These are phyloP conservation scores for Leccinum pachyderme DNA, from an alignment of 1,284 basidiomycete genomes.

Conservation along the genomic window DNA sequence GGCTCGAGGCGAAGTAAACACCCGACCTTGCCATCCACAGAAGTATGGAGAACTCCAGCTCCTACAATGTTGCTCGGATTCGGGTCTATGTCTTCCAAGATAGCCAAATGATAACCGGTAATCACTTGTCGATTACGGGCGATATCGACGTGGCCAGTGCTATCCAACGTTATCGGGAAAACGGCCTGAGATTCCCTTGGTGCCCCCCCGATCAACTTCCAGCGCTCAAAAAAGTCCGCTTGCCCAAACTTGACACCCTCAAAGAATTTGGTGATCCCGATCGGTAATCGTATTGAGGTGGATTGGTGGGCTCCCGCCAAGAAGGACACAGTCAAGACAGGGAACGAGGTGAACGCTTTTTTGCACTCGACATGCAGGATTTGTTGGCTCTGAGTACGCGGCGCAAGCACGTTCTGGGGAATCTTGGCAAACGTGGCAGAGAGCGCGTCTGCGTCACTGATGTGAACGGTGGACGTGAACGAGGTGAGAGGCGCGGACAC, in stretches of 20 bases:
- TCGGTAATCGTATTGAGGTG: conserved; percentile 81
- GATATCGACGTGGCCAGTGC: conserved; percentile 71
- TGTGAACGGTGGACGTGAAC: conserved; percentile 82
- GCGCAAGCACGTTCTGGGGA: conserved; percentile 73
- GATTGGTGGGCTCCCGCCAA: conserved; percentile 90
- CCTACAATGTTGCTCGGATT: conserved; percentile 88
- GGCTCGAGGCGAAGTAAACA: conserved; percentile 93
- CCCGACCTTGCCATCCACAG: conserved; percentile 87
- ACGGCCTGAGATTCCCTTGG: conserved; percentile 90
- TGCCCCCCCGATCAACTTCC: conserved; percentile 95
- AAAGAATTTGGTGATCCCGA: conserved; percentile 89
- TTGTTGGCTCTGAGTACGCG: conserved; percentile 90
- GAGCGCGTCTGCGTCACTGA: conserved; percentile 72
- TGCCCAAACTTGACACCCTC: conserved; percentile 86
- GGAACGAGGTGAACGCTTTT: conserved; percentile 74
- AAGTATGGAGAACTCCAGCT: conserved; percentile 91
- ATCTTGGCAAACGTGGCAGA: conserved; percentile 87
- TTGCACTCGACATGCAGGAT: conserved; percentile 94
- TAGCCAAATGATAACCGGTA: conserved; percentile 70
- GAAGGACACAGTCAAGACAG: conserved; percentile 88
- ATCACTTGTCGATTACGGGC: conserved; percentile 74
- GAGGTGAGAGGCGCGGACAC: conserved; percentile 82
- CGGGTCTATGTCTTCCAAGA: conserved; percentile 81
- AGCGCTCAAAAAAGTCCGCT: conserved; percentile 94
- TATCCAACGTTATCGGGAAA: conserved; percentile 76